Base-by-base conservation (phyloP, 371 early-diverging fungal species). In the Funneliformis caledonium region DNA sequence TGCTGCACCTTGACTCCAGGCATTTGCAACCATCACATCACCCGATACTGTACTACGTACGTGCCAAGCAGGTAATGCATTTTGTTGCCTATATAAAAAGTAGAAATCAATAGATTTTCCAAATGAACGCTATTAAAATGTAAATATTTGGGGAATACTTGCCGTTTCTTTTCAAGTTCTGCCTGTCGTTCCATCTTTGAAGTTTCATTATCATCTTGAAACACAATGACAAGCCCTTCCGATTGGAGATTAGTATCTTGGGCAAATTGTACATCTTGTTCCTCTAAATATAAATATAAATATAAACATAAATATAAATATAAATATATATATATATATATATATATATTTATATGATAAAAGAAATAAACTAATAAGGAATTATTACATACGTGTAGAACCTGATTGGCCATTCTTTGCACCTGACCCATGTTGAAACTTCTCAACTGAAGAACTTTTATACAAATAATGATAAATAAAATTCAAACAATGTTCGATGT, bases 31-130 rank as follows among this genome's bases (percentile, higher is more conserved):
- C 64, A 62, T 72, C 16, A 70, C 50, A 52, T 87, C 87, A 8
- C 88, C 88, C 31, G 93, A 91, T 3, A 93, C 92, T 1, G 94
- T 93, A 74, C 91, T 91, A 68, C 89, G 91, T 33, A 89, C 90
- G 85, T 93, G 94, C 95, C 93, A 96, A 33, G 91, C 91, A n/a
- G 94, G 95, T 67, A 94, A 85, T 50, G 92, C 93, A 83, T 94
- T 95, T 84, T 93, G 94, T 77, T 89, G 90, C 72, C 85, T 85
- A 72, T 43, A 42, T 22, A 56, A 33, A 42, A 52, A 31, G 16
- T 43, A 78, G 11, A 59, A 8, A 26, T 19, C 5, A 48, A 37
- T 37, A 79, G 45, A 22, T 56, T 62, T 45, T 19, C 4, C 12
- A 33, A 43, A 61, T 22, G 14, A 76, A 62, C 19, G 45, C 42